These are phyloP conservation scores for Saccharomycopsis schoenii DNA, from an alignment of 805 yeast genomes.

Conservation along the genomic window DNA sequence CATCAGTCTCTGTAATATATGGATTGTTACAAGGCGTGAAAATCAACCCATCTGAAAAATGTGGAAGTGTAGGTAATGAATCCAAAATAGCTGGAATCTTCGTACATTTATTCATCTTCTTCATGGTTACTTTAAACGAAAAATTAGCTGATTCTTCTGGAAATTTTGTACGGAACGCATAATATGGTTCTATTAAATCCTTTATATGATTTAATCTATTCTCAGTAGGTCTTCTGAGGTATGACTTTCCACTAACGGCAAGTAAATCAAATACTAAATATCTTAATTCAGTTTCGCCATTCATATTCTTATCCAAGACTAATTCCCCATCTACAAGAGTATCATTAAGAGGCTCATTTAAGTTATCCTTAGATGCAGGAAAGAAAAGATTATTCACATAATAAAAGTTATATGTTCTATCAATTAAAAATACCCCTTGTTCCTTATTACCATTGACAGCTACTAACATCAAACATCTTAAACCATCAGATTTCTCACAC, in stretches of 20 bases:
- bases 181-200: slow-evolving; percentile 75
- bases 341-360: slow-evolving; percentile 65
- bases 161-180: slow-evolving; percentile 50
- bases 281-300: slow-evolving; percentile 54
- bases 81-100: slow-evolving; percentile 67
- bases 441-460: slow-evolving; percentile 57
- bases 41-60: slow-evolving; percentile 87
- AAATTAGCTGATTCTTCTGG: slow-evolving; percentile 69
- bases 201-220: slow-evolving; percentile 83
- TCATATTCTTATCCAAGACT: slow-evolving; percentile 53
- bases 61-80: slow-evolving; percentile 63
- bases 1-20: slow-evolving; percentile 82
- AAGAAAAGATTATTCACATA: slow-evolving; percentile 78
- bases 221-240: slow-evolving; percentile 62
- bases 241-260: slow-evolving; percentile 65
- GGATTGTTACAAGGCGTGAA: slow-evolving; percentile 88
- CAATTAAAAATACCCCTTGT: slow-evolving; percentile 83
- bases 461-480: slow-evolving; percentile 69
- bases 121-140: slow-evolving; percentile 81
- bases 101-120: slow-evolving; percentile 78
- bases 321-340: slow-evolving; percentile 92
- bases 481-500: slow-evolving; percentile 93
- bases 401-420: slow-evolving; percentile 80
- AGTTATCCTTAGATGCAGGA: slow-evolving; percentile 44
- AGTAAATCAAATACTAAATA: slow-evolving; percentile 88